These are phyloP conservation scores for Pneumocystis jirovecii DNA, from an alignment of 1,139 yeast genomes.

Conservation along the genomic window DNA sequence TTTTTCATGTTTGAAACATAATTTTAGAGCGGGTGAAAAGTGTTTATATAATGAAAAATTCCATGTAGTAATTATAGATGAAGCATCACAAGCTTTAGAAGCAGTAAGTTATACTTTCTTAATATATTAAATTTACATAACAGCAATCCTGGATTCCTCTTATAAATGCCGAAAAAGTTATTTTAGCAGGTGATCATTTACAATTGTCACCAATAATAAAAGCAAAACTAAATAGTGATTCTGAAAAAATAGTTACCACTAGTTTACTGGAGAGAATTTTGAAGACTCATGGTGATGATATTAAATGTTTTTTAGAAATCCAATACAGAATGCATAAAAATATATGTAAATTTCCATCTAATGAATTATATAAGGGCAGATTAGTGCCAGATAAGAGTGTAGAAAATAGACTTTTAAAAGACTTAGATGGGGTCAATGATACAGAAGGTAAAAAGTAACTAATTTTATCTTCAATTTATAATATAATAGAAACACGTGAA, in stretches of 20 bases:
- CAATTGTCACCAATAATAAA: constrained; percentile 48
- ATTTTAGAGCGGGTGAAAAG: constrained; percentile 27
- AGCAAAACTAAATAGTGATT: constrained; percentile 21
- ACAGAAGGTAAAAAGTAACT: constrained; percentile 28
- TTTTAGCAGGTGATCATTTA: constrained; percentile 53
- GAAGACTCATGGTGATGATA: constrained; percentile 33
- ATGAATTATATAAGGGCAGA: constrained; percentile 45
- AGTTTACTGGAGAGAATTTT: constrained; percentile 75
- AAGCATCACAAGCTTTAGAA: constrained; percentile 84
- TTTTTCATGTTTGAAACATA: constrained; percentile 37
- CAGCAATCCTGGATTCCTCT: constrained; percentile 87
- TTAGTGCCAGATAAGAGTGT: constrained; percentile 53
- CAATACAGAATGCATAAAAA: constrained; percentile 77
- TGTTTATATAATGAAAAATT: constrained; percentile 33
- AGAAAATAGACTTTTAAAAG: constrained; percentile 36
- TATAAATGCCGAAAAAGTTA: constrained; percentile 44
- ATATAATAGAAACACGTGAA: constrained; percentile 12
- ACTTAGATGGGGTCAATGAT: constrained; percentile 38
- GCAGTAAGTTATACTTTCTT: constrained; percentile 27
- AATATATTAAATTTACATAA: background rate
- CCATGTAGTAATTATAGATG: constrained; percentile 80
- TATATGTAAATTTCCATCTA: constrained; percentile 71
- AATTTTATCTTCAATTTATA: background rate
- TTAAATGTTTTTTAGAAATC: constrained; percentile 43
- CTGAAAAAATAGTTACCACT: background rate